Evolutionary conservation across 768 basidiomycete species (phyloP).

Genomic region (Phylloporus sp.): DNA sequence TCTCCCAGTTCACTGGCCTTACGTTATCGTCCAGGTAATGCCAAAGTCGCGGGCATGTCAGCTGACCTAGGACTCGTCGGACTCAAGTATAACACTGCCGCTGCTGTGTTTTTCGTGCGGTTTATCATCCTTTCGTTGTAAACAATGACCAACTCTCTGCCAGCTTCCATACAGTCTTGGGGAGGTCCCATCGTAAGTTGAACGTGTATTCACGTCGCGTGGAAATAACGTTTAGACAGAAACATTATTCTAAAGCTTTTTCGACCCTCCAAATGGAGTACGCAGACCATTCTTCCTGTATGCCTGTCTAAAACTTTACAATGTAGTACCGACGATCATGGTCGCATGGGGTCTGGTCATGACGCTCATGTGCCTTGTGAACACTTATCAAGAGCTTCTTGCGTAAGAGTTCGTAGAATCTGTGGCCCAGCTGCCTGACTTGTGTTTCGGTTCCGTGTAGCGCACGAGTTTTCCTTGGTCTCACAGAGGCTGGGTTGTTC

Average conservation of each 20-base stretch:
- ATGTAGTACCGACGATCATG: conserved; percentile 37
- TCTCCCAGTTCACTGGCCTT: not conserved
- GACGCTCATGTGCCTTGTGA: conserved; percentile 36
- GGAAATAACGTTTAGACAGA: conserved; percentile 15
- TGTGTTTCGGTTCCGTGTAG: conserved; percentile 13
- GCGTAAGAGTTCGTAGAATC: conserved; percentile 21
- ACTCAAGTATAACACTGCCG: conserved; percentile 34
- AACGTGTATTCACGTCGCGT: not conserved
- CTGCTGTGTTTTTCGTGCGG: conserved; percentile 36
- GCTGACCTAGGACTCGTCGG: conserved; percentile 32
- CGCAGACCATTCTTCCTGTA: not conserved
- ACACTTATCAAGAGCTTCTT: conserved; percentile 26
- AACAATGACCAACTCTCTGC: not conserved
- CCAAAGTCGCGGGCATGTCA: conserved; percentile 43
- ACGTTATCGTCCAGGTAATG: conserved; percentile 32
- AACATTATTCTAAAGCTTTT: conserved; percentile 35
- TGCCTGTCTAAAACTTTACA: not conserved
- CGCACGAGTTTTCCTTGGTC: conserved; percentile 41
- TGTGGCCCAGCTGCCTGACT: not conserved
- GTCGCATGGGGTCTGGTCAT: conserved; percentile 36
- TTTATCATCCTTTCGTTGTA: not conserved
- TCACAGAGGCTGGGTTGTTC: conserved; percentile 43
- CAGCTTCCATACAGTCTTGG: conserved; percentile 34
- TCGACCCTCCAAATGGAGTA: conserved; percentile 34
- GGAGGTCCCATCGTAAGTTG: conserved; percentile 35